Base-by-base conservation (phyloP, 345 rosid species). In the Adansonia digitata region DNA sequence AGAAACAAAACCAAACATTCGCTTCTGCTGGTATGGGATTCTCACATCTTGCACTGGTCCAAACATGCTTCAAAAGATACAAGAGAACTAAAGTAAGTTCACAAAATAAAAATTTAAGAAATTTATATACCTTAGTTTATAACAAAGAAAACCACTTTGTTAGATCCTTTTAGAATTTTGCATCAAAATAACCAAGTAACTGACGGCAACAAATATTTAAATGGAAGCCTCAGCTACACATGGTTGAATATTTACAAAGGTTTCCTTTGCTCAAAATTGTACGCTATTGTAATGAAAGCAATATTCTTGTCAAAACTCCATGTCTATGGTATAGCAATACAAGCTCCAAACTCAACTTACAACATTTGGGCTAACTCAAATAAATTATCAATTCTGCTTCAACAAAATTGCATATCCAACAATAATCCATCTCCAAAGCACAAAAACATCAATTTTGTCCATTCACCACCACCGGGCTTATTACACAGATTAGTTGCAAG, bases 1-100 rank as follows among this genome's bases (percentile, higher is more conserved):
- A 17, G 98, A 92, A 51, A 96, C 98, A 80, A 96, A 96, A 42
- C 98, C 99, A 86, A 93, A 96, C 99, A 96, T 96, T 69, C 99
- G 88, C 85, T 93, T 96, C 85, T 89, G 94, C 88, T 96, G 99
- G 77, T 92, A 92, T 2, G 98, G 99, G 78, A 96, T 96, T 88
- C 99, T 90, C 70, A 96, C 99, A 85, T 96, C 99, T 83, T 92
- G 97, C 77, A 96, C 99, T 4, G 82, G 90, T 79, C 99, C 99
- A 77, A 88, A 96, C 66, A 73, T 84, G 84, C 99, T 96, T 80
- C 78, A 74, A 48, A 79, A 57, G 20, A 73, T 37, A 67, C 75
- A 74, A 59, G 15, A 48, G 61, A 57, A 65, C n/a, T 65, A 42
- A 57, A 61, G 42, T n/a, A 70, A 48, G 73, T 64, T 6, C 24